Evolutionary conservation across 2,329 filamentous ascomycete genomes (phyloP).

Genomic region (Bipolaris cookei): DNA sequence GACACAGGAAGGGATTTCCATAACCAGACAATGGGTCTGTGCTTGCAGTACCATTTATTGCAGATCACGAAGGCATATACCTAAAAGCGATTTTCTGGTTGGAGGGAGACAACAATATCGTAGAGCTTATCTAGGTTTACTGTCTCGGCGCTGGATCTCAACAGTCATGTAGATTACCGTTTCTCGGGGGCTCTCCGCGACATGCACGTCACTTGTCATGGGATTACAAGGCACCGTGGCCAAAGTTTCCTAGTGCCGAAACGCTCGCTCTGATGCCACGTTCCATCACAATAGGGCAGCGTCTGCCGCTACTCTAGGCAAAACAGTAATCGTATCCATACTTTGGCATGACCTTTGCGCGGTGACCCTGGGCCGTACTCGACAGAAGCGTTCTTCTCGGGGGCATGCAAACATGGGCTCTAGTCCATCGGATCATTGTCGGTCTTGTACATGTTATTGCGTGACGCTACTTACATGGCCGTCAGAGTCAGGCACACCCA

Average conservation of each 20-base stretch:
- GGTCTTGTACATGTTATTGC: background rate
- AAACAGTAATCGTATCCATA: background rate
- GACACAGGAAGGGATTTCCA: background rate
- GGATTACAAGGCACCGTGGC: background rate
- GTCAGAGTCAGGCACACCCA: slow-evolving; percentile 23
- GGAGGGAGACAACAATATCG: background rate
- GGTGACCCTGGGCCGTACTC: background rate
- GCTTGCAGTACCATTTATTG: background rate
- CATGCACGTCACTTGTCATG: background rate
- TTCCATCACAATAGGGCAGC: background rate
- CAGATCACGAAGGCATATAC: background rate
- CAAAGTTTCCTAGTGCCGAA: background rate
- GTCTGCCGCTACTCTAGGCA: background rate
- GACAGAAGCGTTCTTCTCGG: background rate
- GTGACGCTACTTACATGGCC: background rate
- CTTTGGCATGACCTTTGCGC: background rate
- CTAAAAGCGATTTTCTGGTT: background rate
- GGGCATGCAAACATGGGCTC: slow-evolving; percentile 1
- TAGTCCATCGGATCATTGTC: slow-evolving; percentile 8
- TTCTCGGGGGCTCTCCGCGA: background rate
- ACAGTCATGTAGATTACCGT: background rate
- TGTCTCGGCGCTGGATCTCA: background rate
- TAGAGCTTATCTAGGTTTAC: background rate
- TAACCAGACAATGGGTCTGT: background rate
- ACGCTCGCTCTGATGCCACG: too few species aligned